These are phyloP conservation scores for Aspergillus bridgeri DNA, from an alignment of 495 filamentous ascomycete species.

Conservation along the genomic window DNA sequence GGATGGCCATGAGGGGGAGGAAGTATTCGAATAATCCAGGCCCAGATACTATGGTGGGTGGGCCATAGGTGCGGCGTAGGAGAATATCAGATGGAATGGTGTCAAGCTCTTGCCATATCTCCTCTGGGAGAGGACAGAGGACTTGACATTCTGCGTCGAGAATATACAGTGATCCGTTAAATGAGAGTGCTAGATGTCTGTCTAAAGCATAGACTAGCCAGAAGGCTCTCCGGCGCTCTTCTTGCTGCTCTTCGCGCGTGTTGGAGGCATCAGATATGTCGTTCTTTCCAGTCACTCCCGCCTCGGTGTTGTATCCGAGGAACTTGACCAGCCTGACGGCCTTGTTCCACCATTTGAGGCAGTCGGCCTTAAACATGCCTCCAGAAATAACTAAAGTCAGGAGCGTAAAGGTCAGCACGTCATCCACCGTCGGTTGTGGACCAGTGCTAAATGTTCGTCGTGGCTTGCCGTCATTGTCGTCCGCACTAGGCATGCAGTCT, in stretches of 20 bases:
- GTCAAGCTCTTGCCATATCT: constrained; percentile 32
- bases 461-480: background rate
- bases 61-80: constrained; percentile 24
- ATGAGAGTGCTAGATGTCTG: constrained; percentile 48
- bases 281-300: background rate
- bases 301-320: constrained; percentile 7
- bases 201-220: constrained; percentile 52
- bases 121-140: constrained; percentile 30
- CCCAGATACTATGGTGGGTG: constrained; percentile 25
- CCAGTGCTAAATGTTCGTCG: background rate
- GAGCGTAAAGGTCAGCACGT: constrained; percentile 28
- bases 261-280: constrained; percentile 4
- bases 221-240: constrained; percentile 48
- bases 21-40: constrained; percentile 70
- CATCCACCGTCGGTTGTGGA: constrained; percentile 11
- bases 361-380: constrained; percentile 31
- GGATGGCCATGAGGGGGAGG: constrained; percentile 75
- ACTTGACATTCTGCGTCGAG: constrained; percentile 45
- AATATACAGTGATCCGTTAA: constrained; percentile 44
- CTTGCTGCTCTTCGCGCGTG: constrained; percentile 35
- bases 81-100: constrained; percentile 19
- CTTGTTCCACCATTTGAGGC: constrained; percentile 33
- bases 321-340: constrained; percentile 14
- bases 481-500: background rate
- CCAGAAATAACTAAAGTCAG: constrained; percentile 28